Evolutionary conservation across 345 rosid species (phyloP), one percentile per base, ranked within the genome.

Genomic region (Ailanthus altissimus): DNA sequence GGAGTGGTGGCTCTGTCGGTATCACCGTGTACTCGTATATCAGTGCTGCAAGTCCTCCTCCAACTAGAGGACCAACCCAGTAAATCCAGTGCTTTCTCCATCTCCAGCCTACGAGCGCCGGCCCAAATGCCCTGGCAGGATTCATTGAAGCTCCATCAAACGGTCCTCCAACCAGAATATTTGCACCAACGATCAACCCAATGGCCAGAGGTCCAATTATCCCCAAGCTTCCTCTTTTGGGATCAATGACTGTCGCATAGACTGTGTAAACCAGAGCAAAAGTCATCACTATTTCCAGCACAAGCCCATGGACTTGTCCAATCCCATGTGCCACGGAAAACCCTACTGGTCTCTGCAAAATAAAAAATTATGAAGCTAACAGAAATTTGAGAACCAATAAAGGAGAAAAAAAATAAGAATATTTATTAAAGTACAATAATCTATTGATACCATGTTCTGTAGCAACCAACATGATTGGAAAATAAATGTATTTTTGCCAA

Each of bases 21-120:
- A 91, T 88, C 77, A 91, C 78, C 81, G 83, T 72, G 83, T 77
- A 90, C 81, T 92, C 91, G 1, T 89, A 89, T 49, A 89, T 73
- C 2, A 89, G 84, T 13, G 50, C 89, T 0, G 89, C 89, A 0
- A 86, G 45, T 21, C 83, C 88, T n/a, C 85, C 88, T 53, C 91
- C 88, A 2, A 86, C 8, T 4, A 88, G 75, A 0, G 91, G 88
- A 20, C 89, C 88, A 1, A 84, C 73, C 91, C 89, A 88, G 73
- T 88, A 86, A 62, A 88, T 84, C 91, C 91, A 88, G 62, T 84
- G 89, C 75, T 86, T 82, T 14, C 54, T 66, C 89, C 88, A 88
- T 77, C 88, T 85, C 89, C 88, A 84, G 46, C 85, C 88, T 16
- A 88, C 85, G 0, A 88, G 83, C 0, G 89, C 89, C 0, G 86